Evolutionary conservation across 345 rosid genomes (phyloP).

Genomic region (Turnera subulata): DNA sequence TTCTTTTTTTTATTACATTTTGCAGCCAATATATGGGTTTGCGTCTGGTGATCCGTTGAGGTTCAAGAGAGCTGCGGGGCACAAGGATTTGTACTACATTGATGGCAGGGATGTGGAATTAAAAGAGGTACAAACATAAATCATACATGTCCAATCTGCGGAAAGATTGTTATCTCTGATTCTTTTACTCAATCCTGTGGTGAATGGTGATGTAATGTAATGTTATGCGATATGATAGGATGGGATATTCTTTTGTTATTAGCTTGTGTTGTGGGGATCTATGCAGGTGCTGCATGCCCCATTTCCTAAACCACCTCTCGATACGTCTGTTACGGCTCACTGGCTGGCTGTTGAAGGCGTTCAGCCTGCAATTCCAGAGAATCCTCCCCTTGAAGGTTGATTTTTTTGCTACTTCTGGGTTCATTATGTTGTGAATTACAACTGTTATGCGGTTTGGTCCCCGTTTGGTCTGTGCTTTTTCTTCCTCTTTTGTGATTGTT

Average conservation of each 20-base stretch:
- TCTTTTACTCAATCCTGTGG: not conserved
- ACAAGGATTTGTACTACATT: conserved; percentile 66
- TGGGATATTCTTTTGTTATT: not conserved
- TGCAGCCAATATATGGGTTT: conserved; percentile 68
- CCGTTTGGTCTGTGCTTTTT: not conserved
- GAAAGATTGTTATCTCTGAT: not conserved
- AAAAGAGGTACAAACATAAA: conserved; percentile 71
- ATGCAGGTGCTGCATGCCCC: conserved; percentile 66
- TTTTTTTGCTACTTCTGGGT: not conserved
- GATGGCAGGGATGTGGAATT: conserved; percentile 74
- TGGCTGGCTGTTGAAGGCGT: conserved; percentile 93
- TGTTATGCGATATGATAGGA: not conserved
- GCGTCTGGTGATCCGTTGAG: conserved; percentile 46
- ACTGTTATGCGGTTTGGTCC: not conserved
- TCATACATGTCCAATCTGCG: conserved; percentile 2
- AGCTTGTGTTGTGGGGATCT: not conserved
- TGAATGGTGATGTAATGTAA: too few species aligned
- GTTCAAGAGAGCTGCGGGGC: conserved; percentile 70
- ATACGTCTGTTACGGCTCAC: conserved; percentile 50
- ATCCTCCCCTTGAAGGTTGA: conserved; percentile 60
- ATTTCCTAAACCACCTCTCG: conserved; percentile 52
- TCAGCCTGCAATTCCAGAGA: conserved; percentile 78
- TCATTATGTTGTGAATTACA: too few species aligned
- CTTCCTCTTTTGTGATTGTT: too few species aligned
- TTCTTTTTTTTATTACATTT: not conserved